A percentile compares a stretch with the other conserved stretches of the same genome.
These are phyloP conservation scores for Talaromyces islandicus DNA, from an alignment of 2,329 filamentous ascomycete genomes.

Conservation along the genomic window DNA sequence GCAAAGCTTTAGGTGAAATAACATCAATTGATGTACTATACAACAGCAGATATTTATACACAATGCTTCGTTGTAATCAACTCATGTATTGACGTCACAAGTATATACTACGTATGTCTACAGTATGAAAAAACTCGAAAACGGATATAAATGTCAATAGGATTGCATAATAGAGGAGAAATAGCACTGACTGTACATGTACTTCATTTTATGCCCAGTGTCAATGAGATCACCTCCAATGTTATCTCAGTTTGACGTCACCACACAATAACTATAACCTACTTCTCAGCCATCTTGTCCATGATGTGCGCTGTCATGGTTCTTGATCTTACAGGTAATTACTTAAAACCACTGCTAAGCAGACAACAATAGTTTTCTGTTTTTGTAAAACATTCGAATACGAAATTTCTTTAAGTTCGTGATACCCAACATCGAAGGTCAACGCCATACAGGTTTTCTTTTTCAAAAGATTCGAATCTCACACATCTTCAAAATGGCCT, in stretches of 20 bases:
- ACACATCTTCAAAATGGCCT: neutral
- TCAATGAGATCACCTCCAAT: constrained; percentile 7
- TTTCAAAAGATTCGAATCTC: neutral
- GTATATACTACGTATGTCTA: neutral
- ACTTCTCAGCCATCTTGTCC: constrained; percentile 1
- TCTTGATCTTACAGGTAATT: neutral
- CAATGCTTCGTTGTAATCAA: neutral
- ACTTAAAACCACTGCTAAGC: neutral
- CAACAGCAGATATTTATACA: too few relatives aligned
- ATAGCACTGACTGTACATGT: neutral
- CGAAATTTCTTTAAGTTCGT: neutral
- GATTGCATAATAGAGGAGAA: neutral
- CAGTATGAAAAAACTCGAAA: neutral
- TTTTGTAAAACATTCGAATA: neutral
- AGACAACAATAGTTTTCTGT: neutral
- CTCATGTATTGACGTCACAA: neutral
- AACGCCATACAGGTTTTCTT: neutral
- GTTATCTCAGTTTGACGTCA: constrained; percentile 18
- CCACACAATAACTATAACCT: neutral
- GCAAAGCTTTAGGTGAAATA: neutral
- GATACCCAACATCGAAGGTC: neutral
- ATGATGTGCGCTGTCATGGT: neutral
- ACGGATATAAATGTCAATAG: neutral
- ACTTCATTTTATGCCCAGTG: neutral
- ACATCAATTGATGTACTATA: too few relatives aligned